Evolutionary conservation across 1,284 basidiomycete species (phyloP).

Genomic region (Leccinum solheimii): DNA sequence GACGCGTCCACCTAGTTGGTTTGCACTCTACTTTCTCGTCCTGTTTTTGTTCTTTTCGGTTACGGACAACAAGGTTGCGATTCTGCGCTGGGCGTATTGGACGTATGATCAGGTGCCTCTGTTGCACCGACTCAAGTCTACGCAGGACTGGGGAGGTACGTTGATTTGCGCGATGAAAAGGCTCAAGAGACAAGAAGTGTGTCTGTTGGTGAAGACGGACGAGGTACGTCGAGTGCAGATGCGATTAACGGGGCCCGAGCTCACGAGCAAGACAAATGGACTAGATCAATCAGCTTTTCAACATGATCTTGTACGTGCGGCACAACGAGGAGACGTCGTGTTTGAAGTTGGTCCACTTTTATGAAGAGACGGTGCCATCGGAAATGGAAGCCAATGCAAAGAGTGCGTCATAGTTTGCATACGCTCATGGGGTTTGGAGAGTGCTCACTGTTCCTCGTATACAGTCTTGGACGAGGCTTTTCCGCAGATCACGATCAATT

Average conservation of each 20-base stretch:
- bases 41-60: slow-evolving; percentile 48
- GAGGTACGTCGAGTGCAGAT: slow-evolving; percentile 44
- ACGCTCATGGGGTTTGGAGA: not conserved
- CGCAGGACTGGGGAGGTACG: slow-evolving; percentile 42
- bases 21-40: slow-evolving; percentile 56
- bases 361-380: slow-evolving; percentile 49
- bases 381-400: slow-evolving; percentile 64
- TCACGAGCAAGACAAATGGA: not conserved
- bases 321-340: slow-evolving; percentile 67
- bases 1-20: slow-evolving; percentile 48
- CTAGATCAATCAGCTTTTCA: slow-evolving; percentile 62
- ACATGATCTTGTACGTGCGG: slow-evolving; percentile 63
- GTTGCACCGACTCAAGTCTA: slow-evolving; percentile 42
- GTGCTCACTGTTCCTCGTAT: slow-evolving; percentile 3
- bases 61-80: slow-evolving; percentile 51
- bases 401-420: slow-evolving; percentile 38
- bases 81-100: slow-evolving; percentile 60
- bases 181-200: slow-evolving; percentile 54
- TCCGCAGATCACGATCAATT: slow-evolving; percentile 58
- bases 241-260: not conserved
- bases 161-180: slow-evolving; percentile 44
- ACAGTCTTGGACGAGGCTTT: slow-evolving; percentile 62
- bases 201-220: slow-evolving; percentile 59
- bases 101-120: slow-evolving; percentile 58
- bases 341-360: slow-evolving; percentile 67